Conservation (phyloP, 129 eudicot genomes). For the Gnaphalium uliginosum region DNA sequence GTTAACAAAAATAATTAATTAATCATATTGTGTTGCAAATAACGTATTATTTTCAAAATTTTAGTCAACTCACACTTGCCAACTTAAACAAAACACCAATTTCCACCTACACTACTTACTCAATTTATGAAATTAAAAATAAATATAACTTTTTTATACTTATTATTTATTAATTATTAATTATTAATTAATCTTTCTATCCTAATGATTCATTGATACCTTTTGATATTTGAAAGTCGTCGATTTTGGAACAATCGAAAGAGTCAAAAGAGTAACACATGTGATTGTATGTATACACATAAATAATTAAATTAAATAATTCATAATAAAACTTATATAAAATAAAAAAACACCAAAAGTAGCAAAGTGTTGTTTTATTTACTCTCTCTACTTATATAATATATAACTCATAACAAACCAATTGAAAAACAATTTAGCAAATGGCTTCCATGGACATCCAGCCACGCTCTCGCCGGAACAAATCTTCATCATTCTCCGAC, state of each 20-base stretch:
- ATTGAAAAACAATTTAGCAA: too few species aligned
- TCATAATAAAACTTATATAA: not conserved
- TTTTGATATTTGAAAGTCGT: not conserved
- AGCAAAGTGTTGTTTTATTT: not conserved
- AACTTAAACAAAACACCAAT: not conserved
- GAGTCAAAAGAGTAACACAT: not conserved
- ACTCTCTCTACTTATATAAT: constrained; percentile 21
- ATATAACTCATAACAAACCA: not conserved
- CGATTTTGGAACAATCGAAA: not conserved
- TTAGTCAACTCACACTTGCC: not conserved
- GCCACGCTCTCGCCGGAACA: constrained; percentile 41
- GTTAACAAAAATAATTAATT: too few species aligned
- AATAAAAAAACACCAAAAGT: not conserved
- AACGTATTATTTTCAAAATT: not conserved
- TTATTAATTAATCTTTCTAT: not conserved
- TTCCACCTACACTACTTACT: not conserved
- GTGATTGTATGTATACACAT: not conserved
- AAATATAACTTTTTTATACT: too few species aligned
- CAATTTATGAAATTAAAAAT: not conserved
- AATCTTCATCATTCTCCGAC: constrained; percentile 46
- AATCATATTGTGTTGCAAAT: not conserved
- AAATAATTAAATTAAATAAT: not conserved
- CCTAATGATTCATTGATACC: not conserved
- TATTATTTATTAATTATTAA: too few species aligned
- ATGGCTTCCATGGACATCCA: constrained; percentile 24